Conservation (phyloP, 1,284 basidiomycete species). For the Moesziomyces sp. region DNA sequence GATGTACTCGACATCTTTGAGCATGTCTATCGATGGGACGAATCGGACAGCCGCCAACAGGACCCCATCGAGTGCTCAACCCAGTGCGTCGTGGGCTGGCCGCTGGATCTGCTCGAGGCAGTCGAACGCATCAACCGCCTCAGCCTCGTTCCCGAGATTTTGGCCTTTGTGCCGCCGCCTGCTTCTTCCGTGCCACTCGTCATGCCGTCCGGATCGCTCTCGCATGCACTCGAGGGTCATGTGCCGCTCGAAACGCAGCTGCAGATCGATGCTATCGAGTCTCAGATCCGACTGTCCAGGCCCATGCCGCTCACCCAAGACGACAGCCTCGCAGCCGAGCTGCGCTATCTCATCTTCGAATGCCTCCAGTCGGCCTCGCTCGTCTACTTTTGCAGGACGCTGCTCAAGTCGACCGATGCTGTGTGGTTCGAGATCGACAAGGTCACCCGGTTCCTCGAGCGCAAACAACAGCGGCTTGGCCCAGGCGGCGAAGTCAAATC, state of each 20-base stretch:
- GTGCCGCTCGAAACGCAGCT: constrained; percentile 11
- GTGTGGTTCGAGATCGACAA: constrained; percentile 25
- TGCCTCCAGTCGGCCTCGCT: constrained; percentile 22
- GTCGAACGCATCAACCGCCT: constrained; percentile 12
- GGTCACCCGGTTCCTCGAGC: constrained; percentile 22
- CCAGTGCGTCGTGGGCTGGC: constrained; percentile 33
- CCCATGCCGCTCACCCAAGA: constrained; percentile 17
- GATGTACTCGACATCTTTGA: constrained; percentile 13
- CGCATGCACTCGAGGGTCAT: constrained; percentile 9
- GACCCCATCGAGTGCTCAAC: constrained; percentile 13
- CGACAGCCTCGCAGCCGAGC: constrained; percentile 26
- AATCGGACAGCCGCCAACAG: not conserved
- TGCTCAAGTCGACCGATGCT: constrained; percentile 21
- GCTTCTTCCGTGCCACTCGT: constrained; percentile 6
- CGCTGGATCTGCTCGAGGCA: constrained; percentile 31
- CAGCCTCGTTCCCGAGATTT: constrained; percentile 2
- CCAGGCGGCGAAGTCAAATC: not conserved
- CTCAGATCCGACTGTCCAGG: constrained; percentile 21
- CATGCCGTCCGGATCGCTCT: constrained; percentile 11
- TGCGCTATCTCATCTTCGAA: constrained; percentile 31
- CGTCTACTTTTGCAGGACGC: constrained; percentile 16
- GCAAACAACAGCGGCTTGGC: constrained; percentile 10
- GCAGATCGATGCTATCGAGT: constrained; percentile 12
- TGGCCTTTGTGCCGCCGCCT: constrained; percentile 4
- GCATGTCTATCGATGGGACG: constrained; percentile 24